These are phyloP conservation scores for Globisporangium middletonii DNA, from an alignment of 352 stramenopile genomes.

Conservation along the genomic window DNA sequence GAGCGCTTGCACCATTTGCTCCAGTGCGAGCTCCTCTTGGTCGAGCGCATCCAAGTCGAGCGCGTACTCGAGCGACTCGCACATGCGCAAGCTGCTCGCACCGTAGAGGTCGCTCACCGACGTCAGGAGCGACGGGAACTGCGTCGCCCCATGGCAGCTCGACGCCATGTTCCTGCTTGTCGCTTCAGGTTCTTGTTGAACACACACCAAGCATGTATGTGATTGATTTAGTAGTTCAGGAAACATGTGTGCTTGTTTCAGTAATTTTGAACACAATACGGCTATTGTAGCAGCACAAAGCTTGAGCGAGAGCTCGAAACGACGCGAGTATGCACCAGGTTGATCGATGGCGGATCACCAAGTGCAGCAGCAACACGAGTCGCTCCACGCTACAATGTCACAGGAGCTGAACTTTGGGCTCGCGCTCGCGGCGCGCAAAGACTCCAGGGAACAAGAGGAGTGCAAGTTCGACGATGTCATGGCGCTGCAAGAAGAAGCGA, in stretches of 20 bases:
- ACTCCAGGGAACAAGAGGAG: slow-evolving; percentile 19
- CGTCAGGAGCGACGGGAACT: slow-evolving; percentile 33
- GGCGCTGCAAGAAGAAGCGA: slow-evolving; percentile 48
- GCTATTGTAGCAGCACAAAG: no score
- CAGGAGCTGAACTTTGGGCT: slow-evolving; percentile 17
- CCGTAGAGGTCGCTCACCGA: slow-evolving; percentile 59
- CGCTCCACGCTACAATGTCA: no score
- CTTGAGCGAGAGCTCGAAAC: no score
- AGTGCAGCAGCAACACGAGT: no score
- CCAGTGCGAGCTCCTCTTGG: slow-evolving; percentile 45
- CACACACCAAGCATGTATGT: no score
- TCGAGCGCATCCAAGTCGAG: slow-evolving; percentile 52
- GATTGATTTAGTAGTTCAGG: no score
- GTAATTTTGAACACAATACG: no score
- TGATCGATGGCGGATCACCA: no score
- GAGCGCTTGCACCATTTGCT: slow-evolving; percentile 40
- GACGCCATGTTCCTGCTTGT: no score
- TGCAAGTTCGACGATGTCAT: slow-evolving; percentile 57
- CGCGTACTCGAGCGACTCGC: slow-evolving; percentile 36
- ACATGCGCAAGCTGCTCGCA: slow-evolving; percentile 37
- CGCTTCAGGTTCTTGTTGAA: no score
- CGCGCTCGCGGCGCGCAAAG: slow-evolving; percentile 18
- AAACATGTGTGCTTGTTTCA: no score
- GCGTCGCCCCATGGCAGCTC: background rate
- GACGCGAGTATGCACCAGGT: no score